Base-by-base conservation (phyloP, 208 protist genomes). In the Crithidia mellificae region DNA sequence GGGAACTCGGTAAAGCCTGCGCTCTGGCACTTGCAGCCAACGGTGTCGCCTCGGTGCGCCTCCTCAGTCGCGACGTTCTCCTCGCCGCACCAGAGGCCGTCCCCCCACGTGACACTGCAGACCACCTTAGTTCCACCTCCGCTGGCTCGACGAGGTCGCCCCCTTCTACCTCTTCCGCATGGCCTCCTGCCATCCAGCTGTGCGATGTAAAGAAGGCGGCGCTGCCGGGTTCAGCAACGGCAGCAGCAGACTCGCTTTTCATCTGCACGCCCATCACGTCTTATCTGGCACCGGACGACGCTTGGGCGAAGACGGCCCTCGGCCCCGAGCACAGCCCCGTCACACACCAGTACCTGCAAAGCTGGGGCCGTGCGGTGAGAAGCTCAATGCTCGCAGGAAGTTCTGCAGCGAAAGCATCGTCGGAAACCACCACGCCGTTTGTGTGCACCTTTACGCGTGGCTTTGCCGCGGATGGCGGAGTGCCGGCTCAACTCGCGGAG, bases 1-100 rank as follows among this genome's bases (percentile, higher is more conserved):
- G 90, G 0, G 81, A 93, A 64, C 22, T 93, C 20, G 90, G 78
- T 1, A 82, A 66, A 24, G 90, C 90, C 6, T 93, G 87, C 52
- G 80, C 85, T 0, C 74, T 93, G 12, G 77, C 90, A 0, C 73
- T 96, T 15, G 70, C 76, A 17, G 78, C 85, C 0, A 62, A 55
- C 58, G 63, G 38, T 20, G 50, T 27, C 7, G 11, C 74, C 14
- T 38, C 44, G 11, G 64, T 84, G 5, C 52, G 32, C 27, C 46
- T 84, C 30, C 68, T 75, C 36, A 78, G 50, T 5, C 50, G 68
- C 7, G 62, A 78, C 27, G 62, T 32, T n/a, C 4, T 2, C 24
- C 59, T 46, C 32, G 34, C 39, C 6, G 11, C 55, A n/a, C 1
- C 29, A 20, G 34, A 58, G 19, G 19, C 2, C 19, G 20, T 32